A percentile compares a stretch with the other conserved stretches of the same genome.
These are phyloP conservation scores for Dalbergia oliveri DNA, from an alignment of 306 rosid genomes.

Conservation along the genomic window DNA sequence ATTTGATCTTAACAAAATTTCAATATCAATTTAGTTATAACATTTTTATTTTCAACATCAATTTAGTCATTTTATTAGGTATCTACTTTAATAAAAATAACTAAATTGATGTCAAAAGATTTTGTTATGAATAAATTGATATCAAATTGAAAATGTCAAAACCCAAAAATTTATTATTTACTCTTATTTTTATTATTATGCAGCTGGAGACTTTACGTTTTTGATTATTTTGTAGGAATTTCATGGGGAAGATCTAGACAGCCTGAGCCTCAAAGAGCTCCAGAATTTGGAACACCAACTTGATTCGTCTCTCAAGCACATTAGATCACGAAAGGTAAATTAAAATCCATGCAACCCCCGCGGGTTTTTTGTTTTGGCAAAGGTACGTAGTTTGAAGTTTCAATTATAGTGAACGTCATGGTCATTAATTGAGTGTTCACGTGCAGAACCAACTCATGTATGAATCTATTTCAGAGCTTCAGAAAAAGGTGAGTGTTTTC, in stretches of 20 bases:
- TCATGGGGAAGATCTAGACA: conserved; percentile 76
- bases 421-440: conserved; percentile 4
- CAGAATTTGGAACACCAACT: conserved; percentile 90
- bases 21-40: no score
- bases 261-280: conserved; percentile 72
- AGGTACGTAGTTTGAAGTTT: conserved; percentile 15
- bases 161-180: no score
- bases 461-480: conserved; percentile 83
- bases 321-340: conserved; percentile 79
- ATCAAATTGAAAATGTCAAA: no score
- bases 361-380: neutral
- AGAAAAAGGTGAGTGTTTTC: conserved; percentile 68
- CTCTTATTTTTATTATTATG: no score
- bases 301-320: conserved; percentile 80
- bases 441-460: conserved; percentile 84
- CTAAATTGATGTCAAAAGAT: no score
- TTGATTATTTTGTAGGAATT: conserved; percentile 63
- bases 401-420: neutral
- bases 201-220: neutral
- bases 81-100: no score
- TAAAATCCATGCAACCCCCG: neutral
- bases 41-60: no score
- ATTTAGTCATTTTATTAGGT: no score
- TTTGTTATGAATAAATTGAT: no score
- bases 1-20: no score